Evolutionary conservation across 1,139 yeast species (phyloP).

Genomic region (Eremothecium gossypii): DNA sequence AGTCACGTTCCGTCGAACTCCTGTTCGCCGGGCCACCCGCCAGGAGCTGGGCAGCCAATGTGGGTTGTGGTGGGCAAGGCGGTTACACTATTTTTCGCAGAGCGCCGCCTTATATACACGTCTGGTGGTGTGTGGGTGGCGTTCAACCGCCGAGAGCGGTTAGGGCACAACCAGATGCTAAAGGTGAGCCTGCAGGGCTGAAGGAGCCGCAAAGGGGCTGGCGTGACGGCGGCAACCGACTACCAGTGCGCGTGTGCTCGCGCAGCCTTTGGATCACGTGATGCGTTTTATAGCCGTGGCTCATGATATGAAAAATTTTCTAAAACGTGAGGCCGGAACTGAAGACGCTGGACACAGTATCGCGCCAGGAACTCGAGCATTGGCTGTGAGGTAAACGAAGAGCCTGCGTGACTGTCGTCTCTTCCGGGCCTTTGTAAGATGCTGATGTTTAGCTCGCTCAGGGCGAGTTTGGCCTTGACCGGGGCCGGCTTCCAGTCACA

Average conservation of each 20-base stretch:
- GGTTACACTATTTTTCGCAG: background rate
- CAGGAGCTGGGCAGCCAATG: background rate
- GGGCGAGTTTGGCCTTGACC: background rate
- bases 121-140: background rate
- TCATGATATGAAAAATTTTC: no score
- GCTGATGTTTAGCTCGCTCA: constrained; percentile 1
- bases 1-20: constrained; percentile 5
- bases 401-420: no score
- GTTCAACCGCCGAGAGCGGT: background rate
- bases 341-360: no score
- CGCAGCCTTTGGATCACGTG: background rate
- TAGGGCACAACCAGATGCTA: background rate
- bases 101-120: background rate
- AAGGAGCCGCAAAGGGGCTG: background rate
- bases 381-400: no score
- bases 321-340: no score
- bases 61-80: background rate
- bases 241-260: background rate
- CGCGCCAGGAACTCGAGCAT: no score
- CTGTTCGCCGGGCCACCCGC: constrained; percentile 5
- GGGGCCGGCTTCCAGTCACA: constrained; percentile 2
- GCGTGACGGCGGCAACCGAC: background rate
- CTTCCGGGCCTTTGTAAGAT: background rate
- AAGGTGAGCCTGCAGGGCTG: background rate
- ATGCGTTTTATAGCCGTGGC: no score